Evolutionary conservation across 2,329 filamentous ascomycete species (phyloP).

Genomic region (Botrytis fragariae): DNA sequence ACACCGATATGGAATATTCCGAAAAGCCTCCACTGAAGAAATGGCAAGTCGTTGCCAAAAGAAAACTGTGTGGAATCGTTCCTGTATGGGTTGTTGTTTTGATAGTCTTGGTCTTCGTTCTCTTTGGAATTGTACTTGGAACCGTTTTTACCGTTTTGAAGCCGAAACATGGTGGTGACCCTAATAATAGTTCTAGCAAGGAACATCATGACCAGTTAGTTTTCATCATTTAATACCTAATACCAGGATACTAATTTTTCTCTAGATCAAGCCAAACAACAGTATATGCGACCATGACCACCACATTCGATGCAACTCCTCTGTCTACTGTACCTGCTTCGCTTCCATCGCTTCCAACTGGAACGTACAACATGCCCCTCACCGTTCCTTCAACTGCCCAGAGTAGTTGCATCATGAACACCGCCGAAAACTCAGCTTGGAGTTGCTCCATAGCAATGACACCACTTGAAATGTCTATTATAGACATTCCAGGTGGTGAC

Average conservation of each 20-base stretch:
- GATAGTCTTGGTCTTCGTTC: slow-evolving; percentile 51
- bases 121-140: slow-evolving; percentile 58
- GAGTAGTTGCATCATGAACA: slow-evolving; percentile 56
- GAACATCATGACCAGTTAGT: slow-evolving; percentile 30
- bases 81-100: slow-evolving; percentile 61
- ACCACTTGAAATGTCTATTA: slow-evolving; percentile 30
- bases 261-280: slow-evolving; percentile 5
- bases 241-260: background rate
- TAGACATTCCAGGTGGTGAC: slow-evolving; percentile 19
- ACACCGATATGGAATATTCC: slow-evolving; percentile 44
- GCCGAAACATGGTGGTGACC: slow-evolving; percentile 26
- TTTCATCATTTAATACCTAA: background rate
- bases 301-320: slow-evolving; percentile 50
- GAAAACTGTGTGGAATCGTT: slow-evolving; percentile 56
- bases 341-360: slow-evolving; percentile 53
- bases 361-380: slow-evolving; percentile 54
- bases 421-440: slow-evolving; percentile 58
- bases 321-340: slow-evolving; percentile 50
- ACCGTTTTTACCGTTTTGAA: slow-evolving; percentile 37
- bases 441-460: slow-evolving; percentile 51
- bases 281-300: slow-evolving; percentile 36
- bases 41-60: slow-evolving; percentile 54
- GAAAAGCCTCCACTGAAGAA: slow-evolving; percentile 50
- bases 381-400: slow-evolving; percentile 50
- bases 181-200: background rate